These are phyloP conservation scores for Yamadazyma takamatsuzukensis DNA, from an alignment of 805 yeast species.

Conservation along the genomic window DNA sequence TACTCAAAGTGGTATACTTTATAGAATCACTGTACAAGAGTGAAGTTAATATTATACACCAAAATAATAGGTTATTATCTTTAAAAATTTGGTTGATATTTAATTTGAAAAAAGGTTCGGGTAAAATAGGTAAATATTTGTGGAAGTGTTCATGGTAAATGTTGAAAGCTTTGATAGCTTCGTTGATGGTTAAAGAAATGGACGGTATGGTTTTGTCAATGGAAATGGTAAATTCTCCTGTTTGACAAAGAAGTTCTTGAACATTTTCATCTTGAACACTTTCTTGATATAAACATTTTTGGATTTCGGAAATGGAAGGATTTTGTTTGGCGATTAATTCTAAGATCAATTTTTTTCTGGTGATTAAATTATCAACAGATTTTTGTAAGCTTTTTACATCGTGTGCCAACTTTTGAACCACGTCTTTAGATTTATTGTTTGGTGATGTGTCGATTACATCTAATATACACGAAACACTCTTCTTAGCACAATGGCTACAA, in stretches of 20 bases:
- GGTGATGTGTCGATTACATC: conserved; percentile 52
- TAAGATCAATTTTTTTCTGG: conserved; percentile 15
- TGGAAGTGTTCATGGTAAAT: conserved; percentile 27
- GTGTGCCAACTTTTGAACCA: conserved; percentile 21
- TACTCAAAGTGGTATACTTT: conserved; percentile 16
- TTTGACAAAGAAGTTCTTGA: background rate
- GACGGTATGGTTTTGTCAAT: background rate
- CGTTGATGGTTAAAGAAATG: conserved; percentile 5
- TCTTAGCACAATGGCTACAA: conserved; percentile 54
- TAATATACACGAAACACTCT: conserved; percentile 49
- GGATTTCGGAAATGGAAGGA: conserved; percentile 21
- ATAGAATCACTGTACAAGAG: conserved; percentile 17
- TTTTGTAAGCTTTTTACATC: conserved; percentile 23
- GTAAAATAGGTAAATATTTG: conserved; percentile 30
- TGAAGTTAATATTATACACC: conserved; percentile 38
- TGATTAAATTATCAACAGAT: conserved; percentile 21
- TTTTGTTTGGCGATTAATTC: conserved; percentile 7
- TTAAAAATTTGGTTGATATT: conserved; percentile 14
- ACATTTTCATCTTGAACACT: conserved; percentile 1
- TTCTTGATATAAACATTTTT: conserved; percentile 19
- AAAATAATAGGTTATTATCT: conserved; percentile 36
- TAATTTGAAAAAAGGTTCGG: conserved; percentile 18
- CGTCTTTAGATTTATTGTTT: conserved; percentile 34
- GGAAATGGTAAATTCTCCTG: conserved; percentile 7
- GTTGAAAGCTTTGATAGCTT: conserved; percentile 7